Conservation (phyloP, 331 rosid genomes). For the Spiraea crenata region DNA sequence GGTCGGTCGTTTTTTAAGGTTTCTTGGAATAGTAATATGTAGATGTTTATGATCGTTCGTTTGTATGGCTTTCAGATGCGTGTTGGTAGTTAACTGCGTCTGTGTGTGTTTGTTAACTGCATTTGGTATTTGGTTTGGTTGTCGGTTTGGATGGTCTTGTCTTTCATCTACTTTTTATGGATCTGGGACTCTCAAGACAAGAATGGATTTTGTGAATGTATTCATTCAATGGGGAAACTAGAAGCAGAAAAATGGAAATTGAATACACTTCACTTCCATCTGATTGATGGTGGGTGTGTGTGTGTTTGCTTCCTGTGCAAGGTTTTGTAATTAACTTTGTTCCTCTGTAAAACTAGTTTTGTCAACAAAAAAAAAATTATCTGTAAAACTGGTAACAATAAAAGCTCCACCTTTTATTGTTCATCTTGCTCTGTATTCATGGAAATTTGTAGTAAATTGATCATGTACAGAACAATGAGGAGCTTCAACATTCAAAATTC, state of each 20-base stretch:
- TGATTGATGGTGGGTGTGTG: neutral
- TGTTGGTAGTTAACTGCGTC: neutral
- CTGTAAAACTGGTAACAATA: too few relatives aligned
- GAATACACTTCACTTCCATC: neutral
- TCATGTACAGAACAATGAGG: neutral
- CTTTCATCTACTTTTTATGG: neutral
- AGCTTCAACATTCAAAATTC: neutral
- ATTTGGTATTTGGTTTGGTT: neutral
- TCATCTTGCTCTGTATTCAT: neutral
- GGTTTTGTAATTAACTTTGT: neutral
- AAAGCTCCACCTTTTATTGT: neutral
- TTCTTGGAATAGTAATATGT: neutral
- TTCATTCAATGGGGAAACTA: neutral
- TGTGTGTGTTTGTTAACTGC: neutral
- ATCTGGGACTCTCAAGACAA: neutral
- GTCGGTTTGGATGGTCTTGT: neutral
- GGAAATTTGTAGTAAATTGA: neutral
- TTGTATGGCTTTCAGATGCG: neutral
- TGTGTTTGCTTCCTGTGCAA: neutral
- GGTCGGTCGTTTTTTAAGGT: neutral
- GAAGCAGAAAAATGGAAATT: neutral
- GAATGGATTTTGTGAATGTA: neutral
- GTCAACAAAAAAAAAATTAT: too few relatives aligned
- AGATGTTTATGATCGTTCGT: conserved; percentile 2
- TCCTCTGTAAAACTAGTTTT: too few relatives aligned